phyloP scores from a whole-genome alignment of 768 basidiomycete species.

The Gautieria morchelliformis region DNA sequence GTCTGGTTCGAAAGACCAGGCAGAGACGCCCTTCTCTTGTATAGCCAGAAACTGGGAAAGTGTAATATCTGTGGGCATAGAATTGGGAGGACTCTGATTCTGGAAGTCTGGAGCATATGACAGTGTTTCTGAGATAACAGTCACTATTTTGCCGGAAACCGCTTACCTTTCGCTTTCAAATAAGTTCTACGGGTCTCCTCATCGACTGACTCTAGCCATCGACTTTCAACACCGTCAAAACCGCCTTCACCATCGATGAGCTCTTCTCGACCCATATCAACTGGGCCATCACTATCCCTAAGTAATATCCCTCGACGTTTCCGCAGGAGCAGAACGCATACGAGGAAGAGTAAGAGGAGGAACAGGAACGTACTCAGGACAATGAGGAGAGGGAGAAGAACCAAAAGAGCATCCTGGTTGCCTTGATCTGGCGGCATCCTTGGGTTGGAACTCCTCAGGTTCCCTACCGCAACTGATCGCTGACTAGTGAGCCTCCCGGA shows the following conservation, averaged over 20 bases:
- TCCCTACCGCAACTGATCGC: background rate
- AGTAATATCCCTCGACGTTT: slow-evolving; percentile 68
- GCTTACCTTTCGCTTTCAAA: slow-evolving; percentile 66
- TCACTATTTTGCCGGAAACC: background rate
- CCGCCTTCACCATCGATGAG: slow-evolving; percentile 88
- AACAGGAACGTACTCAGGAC: slow-evolving; percentile 89
- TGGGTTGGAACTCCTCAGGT: background rate
- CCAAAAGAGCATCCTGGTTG: slow-evolving; percentile 53
- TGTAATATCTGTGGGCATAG: slow-evolving; percentile 96
- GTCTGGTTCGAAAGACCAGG: slow-evolving; percentile 99
- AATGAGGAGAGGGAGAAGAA: slow-evolving; percentile 90
- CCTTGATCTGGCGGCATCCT: slow-evolving; percentile 19
- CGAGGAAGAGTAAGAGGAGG: slow-evolving; percentile 82
- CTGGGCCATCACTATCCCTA: slow-evolving; percentile 81
- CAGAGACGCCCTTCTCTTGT: slow-evolving; percentile 98
- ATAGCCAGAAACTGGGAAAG: slow-evolving; percentile 97
- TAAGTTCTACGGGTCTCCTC: slow-evolving; percentile 66
- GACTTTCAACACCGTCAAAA: slow-evolving; percentile 81
- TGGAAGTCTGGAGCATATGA: slow-evolving; percentile 54
- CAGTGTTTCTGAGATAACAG: slow-evolving; percentile 1
- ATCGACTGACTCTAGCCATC: slow-evolving; percentile 82
- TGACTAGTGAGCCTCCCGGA: background rate
- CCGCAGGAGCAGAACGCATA: slow-evolving; percentile 80
- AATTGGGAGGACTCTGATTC: slow-evolving; percentile 86
- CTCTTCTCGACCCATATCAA: slow-evolving; percentile 89